Percentiles rank a stretch among this genome's conserved stretches.
Evolutionary conservation across 495 filamentous ascomycete genomes (phyloP).

Genomic region (Jackrogersella minutella): DNA sequence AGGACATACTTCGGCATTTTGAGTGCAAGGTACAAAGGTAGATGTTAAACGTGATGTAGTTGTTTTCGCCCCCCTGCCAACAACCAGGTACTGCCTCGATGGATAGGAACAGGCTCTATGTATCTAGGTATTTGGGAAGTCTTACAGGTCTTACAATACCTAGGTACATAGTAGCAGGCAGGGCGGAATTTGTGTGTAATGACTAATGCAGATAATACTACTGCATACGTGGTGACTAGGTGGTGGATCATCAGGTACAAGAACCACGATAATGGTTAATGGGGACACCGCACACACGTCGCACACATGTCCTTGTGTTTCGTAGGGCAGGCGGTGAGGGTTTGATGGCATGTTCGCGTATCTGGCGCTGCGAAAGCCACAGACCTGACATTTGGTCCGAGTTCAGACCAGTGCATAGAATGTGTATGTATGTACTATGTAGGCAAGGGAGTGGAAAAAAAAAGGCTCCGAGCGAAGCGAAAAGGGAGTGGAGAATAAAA

Average conservation of each 20-base stretch:
- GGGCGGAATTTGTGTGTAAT: slow-evolving; percentile 31
- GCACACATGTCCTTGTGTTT: slow-evolving; percentile 26
- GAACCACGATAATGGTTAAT: slow-evolving; percentile 40
- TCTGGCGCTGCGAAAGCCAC: slow-evolving; percentile 22
- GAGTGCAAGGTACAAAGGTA: slow-evolving; percentile 7
- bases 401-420: slow-evolving; percentile 19
- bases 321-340: slow-evolving; percentile 34
- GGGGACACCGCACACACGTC: slow-evolving; percentile 21
- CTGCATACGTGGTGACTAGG: slow-evolving; percentile 39
- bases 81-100: slow-evolving; percentile 13
- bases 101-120: slow-evolving; percentile 12
- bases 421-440: slow-evolving; percentile 2
- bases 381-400: slow-evolving; percentile 18
- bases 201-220: slow-evolving; percentile 39
- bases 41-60: slow-evolving; percentile 1
- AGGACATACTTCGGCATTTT: slow-evolving; percentile 3
- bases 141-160: slow-evolving; percentile 29
- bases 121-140: neutral
- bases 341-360: slow-evolving; percentile 33
- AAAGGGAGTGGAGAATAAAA: slow-evolving; percentile 30
- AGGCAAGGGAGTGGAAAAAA: slow-evolving; percentile 27
- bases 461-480: slow-evolving; percentile 26
- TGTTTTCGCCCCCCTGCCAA: slow-evolving; percentile 24
- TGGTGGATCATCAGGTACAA: slow-evolving; percentile 43
- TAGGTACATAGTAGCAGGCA: slow-evolving; percentile 19